Evolutionary conservation across 2,329 filamentous ascomycete species (phyloP).

Genomic region (Trichophyton benhamiae): DNA sequence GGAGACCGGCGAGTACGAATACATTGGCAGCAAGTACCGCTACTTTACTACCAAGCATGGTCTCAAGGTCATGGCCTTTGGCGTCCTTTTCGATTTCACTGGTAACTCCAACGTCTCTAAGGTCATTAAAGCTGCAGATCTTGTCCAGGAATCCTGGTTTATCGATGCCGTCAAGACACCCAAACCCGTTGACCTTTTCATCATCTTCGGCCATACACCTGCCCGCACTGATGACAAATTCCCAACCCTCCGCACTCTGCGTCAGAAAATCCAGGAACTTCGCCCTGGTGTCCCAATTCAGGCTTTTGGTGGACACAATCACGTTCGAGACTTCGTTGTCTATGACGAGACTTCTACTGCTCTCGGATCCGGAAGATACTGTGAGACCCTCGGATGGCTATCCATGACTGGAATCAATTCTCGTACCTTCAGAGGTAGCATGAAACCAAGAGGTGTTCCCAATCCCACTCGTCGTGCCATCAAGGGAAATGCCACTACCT

Average conservation of each 20-base stretch:
- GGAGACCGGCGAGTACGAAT: constrained; percentile 32
- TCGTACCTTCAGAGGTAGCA: constrained; percentile 34
- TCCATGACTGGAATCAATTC: constrained; percentile 49
- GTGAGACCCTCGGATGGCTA: constrained; percentile 56
- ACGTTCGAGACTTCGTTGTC: constrained; percentile 53
- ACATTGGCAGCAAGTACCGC: constrained; percentile 37
- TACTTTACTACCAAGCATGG: constrained; percentile 41
- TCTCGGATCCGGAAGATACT: constrained; percentile 53
- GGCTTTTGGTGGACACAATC: constrained; percentile 53
- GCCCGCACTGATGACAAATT: constrained; percentile 33
- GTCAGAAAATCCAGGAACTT: constrained; percentile 46
- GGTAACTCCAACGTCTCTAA: constrained; percentile 51
- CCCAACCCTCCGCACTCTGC: constrained; percentile 39
- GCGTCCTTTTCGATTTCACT: constrained; percentile 38
- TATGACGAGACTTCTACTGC: constrained; percentile 51
- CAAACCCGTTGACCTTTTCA: constrained; percentile 50
- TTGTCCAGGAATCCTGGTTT: constrained; percentile 49
- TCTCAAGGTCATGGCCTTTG: constrained; percentile 42
- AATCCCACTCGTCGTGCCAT: constrained; percentile 31
- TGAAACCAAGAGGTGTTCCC: constrained; percentile 31
- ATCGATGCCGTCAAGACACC: constrained; percentile 41
- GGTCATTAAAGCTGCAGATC: constrained; percentile 43
- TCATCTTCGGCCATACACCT: constrained; percentile 54
- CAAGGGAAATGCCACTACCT: constrained; percentile 10
- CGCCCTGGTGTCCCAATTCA: constrained; percentile 50